Base-by-base conservation (phyloP, 495 filamentous ascomycete genomes). In the Jackrogersella multiformis region DNA sequence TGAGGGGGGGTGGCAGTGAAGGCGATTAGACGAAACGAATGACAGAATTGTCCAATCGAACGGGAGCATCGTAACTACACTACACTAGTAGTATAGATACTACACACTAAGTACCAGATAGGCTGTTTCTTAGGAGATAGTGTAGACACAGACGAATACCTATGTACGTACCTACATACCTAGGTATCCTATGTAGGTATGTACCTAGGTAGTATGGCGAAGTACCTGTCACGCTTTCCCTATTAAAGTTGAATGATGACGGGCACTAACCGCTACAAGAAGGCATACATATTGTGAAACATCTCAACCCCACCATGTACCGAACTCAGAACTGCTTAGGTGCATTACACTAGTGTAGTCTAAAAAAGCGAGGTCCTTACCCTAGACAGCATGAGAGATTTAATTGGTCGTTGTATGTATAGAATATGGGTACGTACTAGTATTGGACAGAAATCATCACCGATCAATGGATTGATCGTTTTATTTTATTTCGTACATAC, bases 211-310 rank as follows among this genome's bases (percentile, higher is more conserved):
- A 34, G 46, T 28, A 51, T 57, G 48, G 26, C 26, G 26, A 30
- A 39, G 24, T 32, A 49, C 4, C 32, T 44, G 30, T 20, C 15
- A 20, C 7, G 46, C 55, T 46, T 69, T 64, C 2, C 66, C 55
- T 60, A 49, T 64, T 56, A 7, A 15, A n/a, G 66, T 41, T 60
- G 10, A 42, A 42, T 45, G 36, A 69, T 20, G 15, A 61, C 60
- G 66, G 66, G 44, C 61, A 65, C 67, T 65, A 70, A 51, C 67
- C 52, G 28, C 45, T 58, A 66, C n/a, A 38, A 66, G 67, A 56
- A 70, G 67, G 67, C 57, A 52, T 66, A 55, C 61, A 65, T 61
- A 61, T 51, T 42, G 52, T 70, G 67, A 70, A 70, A 70, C 67
- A 30, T 28, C 15, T n/a, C 35, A 53, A 56, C 61, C 61, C 67